Evolutionary conservation across 2,329 filamentous ascomycete genomes (phyloP).

Genomic region (Nemania sp.): DNA sequence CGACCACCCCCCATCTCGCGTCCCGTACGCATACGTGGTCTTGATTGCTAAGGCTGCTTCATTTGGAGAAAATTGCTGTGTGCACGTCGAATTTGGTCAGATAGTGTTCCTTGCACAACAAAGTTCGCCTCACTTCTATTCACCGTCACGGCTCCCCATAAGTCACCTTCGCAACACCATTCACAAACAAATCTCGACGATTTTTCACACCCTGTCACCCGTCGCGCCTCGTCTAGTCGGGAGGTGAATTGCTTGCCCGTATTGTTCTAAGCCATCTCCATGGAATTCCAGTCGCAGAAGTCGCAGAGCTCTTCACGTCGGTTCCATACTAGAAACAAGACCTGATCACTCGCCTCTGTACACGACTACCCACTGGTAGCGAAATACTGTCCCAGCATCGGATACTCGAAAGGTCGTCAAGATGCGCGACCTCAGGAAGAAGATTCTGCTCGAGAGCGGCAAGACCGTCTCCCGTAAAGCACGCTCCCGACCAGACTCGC

Average conservation of each 20-base stretch:
- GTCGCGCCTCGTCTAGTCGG: not conserved
- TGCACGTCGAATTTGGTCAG: constrained; percentile 14
- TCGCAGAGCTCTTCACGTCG: constrained; percentile 26
- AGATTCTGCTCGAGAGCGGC: constrained; percentile 68
- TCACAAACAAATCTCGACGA: not conserved
- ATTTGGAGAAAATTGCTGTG: constrained; percentile 28
- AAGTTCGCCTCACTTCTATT: constrained; percentile 5
- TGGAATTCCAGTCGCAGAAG: constrained; percentile 36
- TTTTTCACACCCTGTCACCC: not conserved
- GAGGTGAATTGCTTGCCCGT: not conserved
- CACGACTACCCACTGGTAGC: not conserved
- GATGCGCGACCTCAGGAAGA: constrained; percentile 69
- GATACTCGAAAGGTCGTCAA: constrained; percentile 6
- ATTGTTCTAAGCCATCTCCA: constrained; percentile 30
- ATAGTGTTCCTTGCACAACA: constrained; percentile 6
- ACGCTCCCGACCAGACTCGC: constrained; percentile 57
- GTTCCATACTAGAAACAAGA: constrained; percentile 36
- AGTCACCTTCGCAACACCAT: not conserved
- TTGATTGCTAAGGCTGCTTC: constrained; percentile 11
- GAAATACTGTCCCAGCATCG: constrained; percentile 1
- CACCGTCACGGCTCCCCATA: constrained; percentile 7
- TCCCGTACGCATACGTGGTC: constrained; percentile 12
- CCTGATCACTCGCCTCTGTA: constrained; percentile 26
- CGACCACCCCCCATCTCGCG: not conserved
- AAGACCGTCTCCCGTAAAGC: constrained; percentile 75